Evolutionary conservation across 129 eudicot species (phyloP), one percentile per base, ranked within the genome.

Genomic region (Chrysanthemum seticuspe): DNA sequence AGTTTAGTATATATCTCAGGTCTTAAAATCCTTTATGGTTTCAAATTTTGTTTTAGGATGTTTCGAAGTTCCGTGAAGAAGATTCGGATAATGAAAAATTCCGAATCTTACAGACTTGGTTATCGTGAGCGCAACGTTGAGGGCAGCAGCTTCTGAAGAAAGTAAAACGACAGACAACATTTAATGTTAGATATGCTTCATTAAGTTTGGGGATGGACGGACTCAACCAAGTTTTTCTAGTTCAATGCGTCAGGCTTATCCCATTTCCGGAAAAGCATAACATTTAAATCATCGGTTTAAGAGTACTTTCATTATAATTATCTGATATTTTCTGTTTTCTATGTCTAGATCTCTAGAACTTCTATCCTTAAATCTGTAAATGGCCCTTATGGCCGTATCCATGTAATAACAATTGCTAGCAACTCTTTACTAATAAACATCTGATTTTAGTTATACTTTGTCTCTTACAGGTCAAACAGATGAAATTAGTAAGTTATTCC

Each of bases 61-160:
- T 91, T 91, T 78, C 23, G 76, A 10, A 72, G 74, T 69, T 86
- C 88, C 0, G 96, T 86, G 81, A 91, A 84, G 81, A 81, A 92
- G 62, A 92, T 91, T 48, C 78, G 86, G 61, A 91, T 91, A 70
- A 91, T 86, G 92, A 91, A 78, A 82, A 80, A 85, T 44, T 73
- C 87, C 0, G 92, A 91, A 57, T 91, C 95, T 67, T 84, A 84
- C 73, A 87, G 89, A 51, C 82, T 87, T 60, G 88, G 88, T 89
- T 82, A 29, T 48, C 54, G 13, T 66, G 21, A 66, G 48, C 71
- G 11, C 21, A 44, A 16, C 0, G 56, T 47, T 40, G 71, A 13
- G 8, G 8, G n/a, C 56, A 66, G 31, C 11, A 9, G 6, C 44
- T 16, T 1, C 18, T 18, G 54, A 44, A 18, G 31, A 71, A 71